Evolutionary conservation across 2,329 filamentous ascomycete genomes (phyloP), one percentile per base, ranked within the genome.

Genomic region (Parastagonospora nodorum): DNA sequence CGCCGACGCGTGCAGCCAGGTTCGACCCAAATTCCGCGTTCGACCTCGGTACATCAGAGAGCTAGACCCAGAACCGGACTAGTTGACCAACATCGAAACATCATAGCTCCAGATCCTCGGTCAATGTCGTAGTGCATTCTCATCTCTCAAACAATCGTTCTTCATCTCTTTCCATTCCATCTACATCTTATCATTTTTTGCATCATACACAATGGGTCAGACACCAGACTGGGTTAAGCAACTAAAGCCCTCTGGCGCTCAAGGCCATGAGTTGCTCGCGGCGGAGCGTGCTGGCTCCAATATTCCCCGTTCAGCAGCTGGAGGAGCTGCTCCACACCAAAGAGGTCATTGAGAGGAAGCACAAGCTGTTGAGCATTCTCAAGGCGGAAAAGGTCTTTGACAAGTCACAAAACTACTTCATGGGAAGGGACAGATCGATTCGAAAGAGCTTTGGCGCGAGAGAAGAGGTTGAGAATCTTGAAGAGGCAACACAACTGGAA

Each of bases 401-500:
- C 74, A 92, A 92, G 76, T 85, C 85, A 2, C 85, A 88, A 58
- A 90, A 91, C 69, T 90, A 90, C 75, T 89, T 89, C 70, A 81
- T 84, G 59, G 88, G 88, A 36, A 79, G 89, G 89, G 38, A 80
- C 84, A 24, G 87, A 89, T 55, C 82, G 85, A 42, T 86, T 92
- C 64, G 83, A 89, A 67, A 83, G 82, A 30, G 83, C 89, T 1
- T 78, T 93, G 48, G 88, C 84, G 5, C 80, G 88, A 51, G 88
- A 81, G 40, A 92, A 92, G 80, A 82, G 82, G 43, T 74, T 92
- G 62, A 82, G 85, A 48, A 84, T 88, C 63, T 77, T 93, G 50
- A 79, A 82, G 28, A 80, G 83, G 46, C 75, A 88, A 75, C 80
- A 91, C 73, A 80, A 83, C 51, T 93, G 89, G 89, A 77, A 74